Conservation (phyloP, 768 basidiomycete species). For the Mycena sanguinolenta region DNA sequence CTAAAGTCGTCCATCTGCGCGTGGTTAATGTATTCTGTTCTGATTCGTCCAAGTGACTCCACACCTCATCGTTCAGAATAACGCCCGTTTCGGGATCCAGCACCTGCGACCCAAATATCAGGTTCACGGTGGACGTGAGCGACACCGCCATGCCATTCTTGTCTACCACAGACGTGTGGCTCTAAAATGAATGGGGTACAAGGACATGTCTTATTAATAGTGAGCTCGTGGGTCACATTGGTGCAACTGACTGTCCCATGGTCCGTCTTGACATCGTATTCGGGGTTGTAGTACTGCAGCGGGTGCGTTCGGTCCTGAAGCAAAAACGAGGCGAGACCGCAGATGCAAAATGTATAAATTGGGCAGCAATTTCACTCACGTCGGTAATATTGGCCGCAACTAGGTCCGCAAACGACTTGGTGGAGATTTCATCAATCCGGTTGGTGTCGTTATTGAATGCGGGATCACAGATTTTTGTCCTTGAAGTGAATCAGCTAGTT, state of each 20-base stretch:
- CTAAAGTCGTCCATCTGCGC: slow-evolving; percentile 92
- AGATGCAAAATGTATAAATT: background rate
- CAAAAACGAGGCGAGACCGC: slow-evolving; percentile 2
- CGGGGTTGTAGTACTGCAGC: slow-evolving; percentile 86
- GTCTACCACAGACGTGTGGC: slow-evolving; percentile 89
- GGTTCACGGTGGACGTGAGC: slow-evolving; percentile 91
- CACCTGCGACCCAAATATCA: slow-evolving; percentile 90
- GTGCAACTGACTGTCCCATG: slow-evolving; percentile 83
- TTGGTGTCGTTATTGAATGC: slow-evolving; percentile 68
- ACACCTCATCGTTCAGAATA: slow-evolving; percentile 88
- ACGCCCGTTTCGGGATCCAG: slow-evolving; percentile 91
- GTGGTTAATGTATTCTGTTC: slow-evolving; percentile 10
- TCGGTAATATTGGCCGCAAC: slow-evolving; percentile 84
- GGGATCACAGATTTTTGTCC: slow-evolving; percentile 89
- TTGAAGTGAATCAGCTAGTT: slow-evolving; percentile 41
- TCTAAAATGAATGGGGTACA: slow-evolving; percentile 56
- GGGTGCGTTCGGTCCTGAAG: slow-evolving; percentile 90
- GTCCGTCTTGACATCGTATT: slow-evolving; percentile 82
- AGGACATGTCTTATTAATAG: slow-evolving; percentile 6
- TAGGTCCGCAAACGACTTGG: slow-evolving; percentile 73
- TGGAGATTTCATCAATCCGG: slow-evolving; percentile 74
- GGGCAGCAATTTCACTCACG: slow-evolving; percentile 54
- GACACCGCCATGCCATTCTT: slow-evolving; percentile 88
- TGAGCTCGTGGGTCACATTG: background rate
- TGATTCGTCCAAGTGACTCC: background rate